phyloP scores from a whole-genome alignment of 176 grass and related monocot genomes.

The Zea luxurians region DNA sequence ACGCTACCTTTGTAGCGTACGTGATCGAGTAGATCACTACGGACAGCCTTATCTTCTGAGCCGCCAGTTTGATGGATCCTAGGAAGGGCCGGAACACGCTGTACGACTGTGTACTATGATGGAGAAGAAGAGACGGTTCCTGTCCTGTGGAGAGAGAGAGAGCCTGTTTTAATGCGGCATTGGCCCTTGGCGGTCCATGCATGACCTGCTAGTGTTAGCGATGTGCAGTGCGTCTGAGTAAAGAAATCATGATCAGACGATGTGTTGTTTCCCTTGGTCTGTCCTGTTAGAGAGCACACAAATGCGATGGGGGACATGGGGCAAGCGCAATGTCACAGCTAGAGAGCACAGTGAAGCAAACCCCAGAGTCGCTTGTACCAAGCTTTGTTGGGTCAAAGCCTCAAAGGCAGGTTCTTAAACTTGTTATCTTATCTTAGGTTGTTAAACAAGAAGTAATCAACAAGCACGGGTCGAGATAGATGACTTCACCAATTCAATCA shows the following conservation, averaged over 20 bases:
- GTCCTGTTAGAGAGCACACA: neutral
- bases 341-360: neutral
- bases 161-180: neutral
- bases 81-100: conserved; percentile 27
- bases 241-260: neutral
- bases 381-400: neutral
- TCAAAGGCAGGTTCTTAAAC: neutral
- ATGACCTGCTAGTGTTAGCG: neutral
- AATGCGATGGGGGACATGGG: neutral
- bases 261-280: no score
- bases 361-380: neutral
- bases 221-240: neutral
- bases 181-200: neutral
- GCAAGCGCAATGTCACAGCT: neutral
- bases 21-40: no score
- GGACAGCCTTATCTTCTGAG: conserved; percentile 34
- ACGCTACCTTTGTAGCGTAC: no score
- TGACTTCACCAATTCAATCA: neutral
- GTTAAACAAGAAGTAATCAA: neutral
- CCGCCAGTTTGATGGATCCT: conserved; percentile 35
- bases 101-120: neutral
- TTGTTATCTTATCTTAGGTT: neutral
- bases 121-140: conserved; percentile 39
- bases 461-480: neutral
- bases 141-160: neutral